Evolutionary conservation across 1,284 basidiomycete species (phyloP), one percentile per base, ranked within the genome.

Genomic region (Mrakiaceae sp.): DNA sequence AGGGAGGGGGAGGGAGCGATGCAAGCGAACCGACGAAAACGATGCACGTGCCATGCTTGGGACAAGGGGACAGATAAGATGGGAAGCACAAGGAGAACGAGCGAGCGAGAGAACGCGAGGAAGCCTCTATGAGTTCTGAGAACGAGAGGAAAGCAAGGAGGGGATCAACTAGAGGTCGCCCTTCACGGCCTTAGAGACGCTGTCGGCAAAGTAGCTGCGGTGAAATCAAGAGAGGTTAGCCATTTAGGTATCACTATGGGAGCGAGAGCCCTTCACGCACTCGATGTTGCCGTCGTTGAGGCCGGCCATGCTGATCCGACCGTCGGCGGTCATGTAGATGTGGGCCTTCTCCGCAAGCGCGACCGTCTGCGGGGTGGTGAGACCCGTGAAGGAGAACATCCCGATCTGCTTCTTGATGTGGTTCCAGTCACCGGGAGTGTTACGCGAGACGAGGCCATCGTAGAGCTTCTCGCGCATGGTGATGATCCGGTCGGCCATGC

Each of bases 401-500:
- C 75, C 62, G 70, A 97, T 97, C 77, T 97, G 93, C 73, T 85
- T 88, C 80, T 91, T 94, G 80, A 97, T 91, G 78, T 98, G 96
- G 51, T 84, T 83, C 96, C 96, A 98, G 69, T 88, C 84, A 42
- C 92, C 91, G 5, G 96, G 96, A 54, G 96, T 98, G 75, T 89
- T 84, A 14, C 53, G 16, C 27, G 10, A 8, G 39, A 61, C 48
- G 72, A 88, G 80, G 73, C 87, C 85, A 67, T 87, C 78, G 78
- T 89, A 92, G 64, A 98, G 79, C 70, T 81, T 84, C 71, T 89
- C 84, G 68, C 96, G 84, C 95, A 98, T 98, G 75, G 83, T 83
- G 78, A 98, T 98, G 77, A 98, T 98, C 63, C 96, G 83, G 71
- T 91, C 84, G 40, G 95, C 92, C 96, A 98, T 99, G 64, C 85